phyloP scores from a whole-genome alignment of 371 early-diverging fungal species.

The Apophysomyces ossiformis region DNA sequence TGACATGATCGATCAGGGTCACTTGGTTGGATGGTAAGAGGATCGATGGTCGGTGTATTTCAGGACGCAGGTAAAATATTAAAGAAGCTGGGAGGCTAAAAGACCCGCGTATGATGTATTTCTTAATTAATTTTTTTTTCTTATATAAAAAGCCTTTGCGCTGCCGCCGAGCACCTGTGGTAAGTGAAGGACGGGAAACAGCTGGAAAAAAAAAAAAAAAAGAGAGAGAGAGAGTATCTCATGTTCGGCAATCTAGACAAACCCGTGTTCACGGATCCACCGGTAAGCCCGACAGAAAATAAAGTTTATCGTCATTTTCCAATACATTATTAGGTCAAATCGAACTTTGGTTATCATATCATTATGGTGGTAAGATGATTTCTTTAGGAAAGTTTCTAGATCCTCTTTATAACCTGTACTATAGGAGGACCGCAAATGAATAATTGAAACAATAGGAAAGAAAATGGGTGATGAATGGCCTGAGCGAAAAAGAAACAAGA shows the following conservation, averaged over 20 bases:
- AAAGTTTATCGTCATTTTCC: background rate
- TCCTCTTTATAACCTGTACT: background rate
- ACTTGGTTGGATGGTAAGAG: slow-evolving; percentile 88
- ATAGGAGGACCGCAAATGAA: slow-evolving; percentile 24
- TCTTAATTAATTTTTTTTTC: slow-evolving; percentile 1
- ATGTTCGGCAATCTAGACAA: slow-evolving; percentile 38
- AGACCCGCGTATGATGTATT: background rate
- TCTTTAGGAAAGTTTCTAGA: background rate
- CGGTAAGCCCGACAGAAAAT: slow-evolving; percentile 37
- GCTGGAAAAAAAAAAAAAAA: background rate
- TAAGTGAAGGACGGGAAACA: slow-evolving; percentile 16
- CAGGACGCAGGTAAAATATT: slow-evolving; percentile 72
- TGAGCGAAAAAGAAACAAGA: background rate
- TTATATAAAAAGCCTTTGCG: slow-evolving; percentile 67
- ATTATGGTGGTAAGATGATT: slow-evolving; percentile 77
- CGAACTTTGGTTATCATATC: slow-evolving; percentile 79
- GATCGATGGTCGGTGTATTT: slow-evolving; percentile 90
- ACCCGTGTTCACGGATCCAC: slow-evolving; percentile 79
- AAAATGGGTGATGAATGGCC: background rate
- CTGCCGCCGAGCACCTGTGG: slow-evolving; percentile 75
- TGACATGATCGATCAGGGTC: slow-evolving; percentile 27
- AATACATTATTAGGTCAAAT: slow-evolving; percentile 39
- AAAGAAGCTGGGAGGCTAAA: background rate
- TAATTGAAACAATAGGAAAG: background rate
- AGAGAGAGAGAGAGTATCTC: background rate